Evolutionary conservation across 1,284 basidiomycete species (phyloP).

Genomic region (Tylopilus sp.): DNA sequence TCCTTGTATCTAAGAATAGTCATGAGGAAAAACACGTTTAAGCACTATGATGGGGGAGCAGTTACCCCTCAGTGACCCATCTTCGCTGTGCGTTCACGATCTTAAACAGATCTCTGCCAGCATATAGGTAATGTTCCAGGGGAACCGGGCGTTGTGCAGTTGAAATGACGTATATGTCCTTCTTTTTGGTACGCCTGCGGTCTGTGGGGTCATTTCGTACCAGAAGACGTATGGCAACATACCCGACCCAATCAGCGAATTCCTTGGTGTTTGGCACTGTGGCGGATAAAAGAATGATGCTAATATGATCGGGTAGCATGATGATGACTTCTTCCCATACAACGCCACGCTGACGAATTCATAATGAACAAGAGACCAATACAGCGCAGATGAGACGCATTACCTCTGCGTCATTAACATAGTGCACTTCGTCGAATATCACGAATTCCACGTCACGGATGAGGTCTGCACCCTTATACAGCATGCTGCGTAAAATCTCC

Average conservation of each 20-base stretch:
- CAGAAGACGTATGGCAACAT: constrained; percentile 30
- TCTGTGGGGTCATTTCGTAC: constrained; percentile 2
- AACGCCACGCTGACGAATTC: constrained; percentile 77
- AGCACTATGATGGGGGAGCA: constrained; percentile 2
- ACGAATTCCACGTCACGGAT: constrained; percentile 99
- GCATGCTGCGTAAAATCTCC: constrained; percentile 98
- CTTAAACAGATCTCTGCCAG: constrained; percentile 87
- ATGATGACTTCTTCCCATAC: constrained; percentile 99
- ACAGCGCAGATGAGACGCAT: constrained; percentile 18
- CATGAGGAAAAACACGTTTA: constrained; percentile 6
- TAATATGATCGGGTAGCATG: constrained; percentile 96
- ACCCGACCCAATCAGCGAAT: constrained; percentile 99
- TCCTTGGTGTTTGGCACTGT: constrained; percentile 99
- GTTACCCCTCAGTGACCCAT: constrained; percentile 75
- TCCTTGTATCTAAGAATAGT: constrained; percentile 68
- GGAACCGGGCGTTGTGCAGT: constrained; percentile 96
- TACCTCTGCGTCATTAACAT: constrained; percentile 98
- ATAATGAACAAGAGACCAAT: constrained; percentile 11
- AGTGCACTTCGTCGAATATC: constrained; percentile 99
- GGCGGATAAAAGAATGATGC: constrained; percentile 94
- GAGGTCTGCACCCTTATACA: constrained; percentile 97
- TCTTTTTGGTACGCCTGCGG: constrained; percentile 92
- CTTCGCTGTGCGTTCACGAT: constrained; percentile 84
- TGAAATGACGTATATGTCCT: constrained; percentile 98
- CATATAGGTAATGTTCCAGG: constrained; percentile 95